Conservation (phyloP, 768 basidiomycete genomes). For the Mycena haematopus region DNA sequence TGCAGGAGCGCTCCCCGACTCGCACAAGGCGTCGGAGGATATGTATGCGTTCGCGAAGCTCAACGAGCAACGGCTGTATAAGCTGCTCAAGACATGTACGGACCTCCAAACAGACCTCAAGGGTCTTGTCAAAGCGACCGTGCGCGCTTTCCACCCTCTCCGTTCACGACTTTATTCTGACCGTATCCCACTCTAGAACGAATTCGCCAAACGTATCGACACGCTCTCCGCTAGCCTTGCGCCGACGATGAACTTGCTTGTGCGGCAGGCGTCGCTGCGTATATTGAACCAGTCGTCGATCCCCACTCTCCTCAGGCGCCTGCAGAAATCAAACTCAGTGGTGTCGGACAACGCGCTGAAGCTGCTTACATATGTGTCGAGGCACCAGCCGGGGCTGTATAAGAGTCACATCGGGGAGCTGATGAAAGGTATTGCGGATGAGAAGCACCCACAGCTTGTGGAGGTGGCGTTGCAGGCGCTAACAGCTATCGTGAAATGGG, state of each 20-base stretch:
- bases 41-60: slow-evolving; percentile 81
- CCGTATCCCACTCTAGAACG: slow-evolving; percentile 53
- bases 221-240: slow-evolving; percentile 66
- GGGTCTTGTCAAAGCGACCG: slow-evolving; percentile 77
- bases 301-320: slow-evolving; percentile 75
- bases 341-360: slow-evolving; percentile 55
- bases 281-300: slow-evolving; percentile 88
- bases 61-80: slow-evolving; percentile 88
- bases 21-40: slow-evolving; percentile 78
- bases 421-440: slow-evolving; percentile 72
- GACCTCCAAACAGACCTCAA: slow-evolving; percentile 88
- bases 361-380: slow-evolving; percentile 68
- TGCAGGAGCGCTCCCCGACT: slow-evolving; percentile 64
- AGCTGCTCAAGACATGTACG: slow-evolving; percentile 79
- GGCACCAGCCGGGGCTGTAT: slow-evolving; percentile 75
- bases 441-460: slow-evolving; percentile 57
- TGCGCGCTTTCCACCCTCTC: slow-evolving; percentile 46
- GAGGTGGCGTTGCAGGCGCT: slow-evolving; percentile 81
- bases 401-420: slow-evolving; percentile 80
- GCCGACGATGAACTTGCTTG: slow-evolving; percentile 71
- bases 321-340: slow-evolving; percentile 52
- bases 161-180: background rate
- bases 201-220: slow-evolving; percentile 80
- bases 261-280: slow-evolving; percentile 73
- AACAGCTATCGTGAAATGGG: slow-evolving; percentile 66